phyloP scores from a whole-genome alignment of 2,329 filamentous ascomycete species.

The Penicillium aurantiogriseum region DNA sequence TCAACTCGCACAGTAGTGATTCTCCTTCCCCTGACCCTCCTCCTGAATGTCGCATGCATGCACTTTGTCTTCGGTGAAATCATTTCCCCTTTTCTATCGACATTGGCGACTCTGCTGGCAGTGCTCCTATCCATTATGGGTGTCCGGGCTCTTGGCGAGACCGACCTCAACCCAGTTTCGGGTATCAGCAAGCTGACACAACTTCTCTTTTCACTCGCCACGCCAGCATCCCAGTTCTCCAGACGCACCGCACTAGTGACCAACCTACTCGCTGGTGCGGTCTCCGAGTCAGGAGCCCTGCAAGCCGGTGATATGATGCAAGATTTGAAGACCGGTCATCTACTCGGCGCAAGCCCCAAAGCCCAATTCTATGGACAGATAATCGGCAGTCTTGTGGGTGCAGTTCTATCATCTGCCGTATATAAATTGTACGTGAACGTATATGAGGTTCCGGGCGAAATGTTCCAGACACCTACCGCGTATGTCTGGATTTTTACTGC shows the following conservation, averaged over 20 bases:
- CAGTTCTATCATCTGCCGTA: slow-evolving; percentile 78
- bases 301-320: slow-evolving; percentile 97
- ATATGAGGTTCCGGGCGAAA: slow-evolving; percentile 80
- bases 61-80: slow-evolving; percentile 79
- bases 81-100: slow-evolving; percentile 72
- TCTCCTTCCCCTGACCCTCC: slow-evolving; percentile 72
- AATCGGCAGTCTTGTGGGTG: slow-evolving; percentile 82
- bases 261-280: slow-evolving; percentile 88
- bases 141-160: slow-evolving; percentile 68
- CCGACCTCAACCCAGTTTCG: slow-evolving; percentile 92
- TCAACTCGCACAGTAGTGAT: slow-evolving; percentile 67
- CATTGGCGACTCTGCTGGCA: slow-evolving; percentile 79
- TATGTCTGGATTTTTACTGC: slow-evolving; percentile 99
- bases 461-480: slow-evolving; percentile 91
- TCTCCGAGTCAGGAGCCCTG: slow-evolving; percentile 79
- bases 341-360: slow-evolving; percentile 86
- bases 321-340: slow-evolving; percentile 92
- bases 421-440: slow-evolving; percentile 89
- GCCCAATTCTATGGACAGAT: slow-evolving; percentile 97
- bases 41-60: slow-evolving; percentile 77
- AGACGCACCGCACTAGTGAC: slow-evolving; percentile 81
- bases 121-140: slow-evolving; percentile 66
- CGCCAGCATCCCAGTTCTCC: slow-evolving; percentile 74
- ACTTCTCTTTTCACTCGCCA: slow-evolving; percentile 87
- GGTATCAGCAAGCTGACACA: slow-evolving; percentile 97